Evolutionary conservation across 495 filamentous ascomycete species (phyloP).

Genomic region (Bacidia gigantensis): DNA sequence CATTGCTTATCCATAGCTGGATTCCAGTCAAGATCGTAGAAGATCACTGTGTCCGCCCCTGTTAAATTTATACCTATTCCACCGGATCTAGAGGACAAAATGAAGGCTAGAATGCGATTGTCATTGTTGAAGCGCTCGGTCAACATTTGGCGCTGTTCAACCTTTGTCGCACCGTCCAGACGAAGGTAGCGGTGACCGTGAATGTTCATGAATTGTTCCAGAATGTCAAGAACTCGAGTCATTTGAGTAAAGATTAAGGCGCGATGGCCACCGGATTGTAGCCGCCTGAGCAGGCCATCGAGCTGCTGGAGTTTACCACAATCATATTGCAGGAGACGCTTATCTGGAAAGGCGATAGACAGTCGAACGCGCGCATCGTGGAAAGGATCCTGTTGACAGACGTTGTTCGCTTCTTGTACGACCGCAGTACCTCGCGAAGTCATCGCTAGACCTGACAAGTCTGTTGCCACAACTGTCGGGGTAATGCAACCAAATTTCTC

Average conservation of each 20-base stretch:
- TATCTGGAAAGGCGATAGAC: constrained; percentile 94
- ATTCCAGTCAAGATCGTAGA: constrained; percentile 99
- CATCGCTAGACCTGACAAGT: constrained; percentile 42
- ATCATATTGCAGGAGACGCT: constrained; percentile 88
- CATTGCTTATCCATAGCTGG: constrained; percentile 99
- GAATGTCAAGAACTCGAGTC: constrained; percentile 95
- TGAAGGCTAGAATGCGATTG: constrained; percentile 80
- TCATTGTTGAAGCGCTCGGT: constrained; percentile 97
- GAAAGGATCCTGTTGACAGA: constrained; percentile 63
- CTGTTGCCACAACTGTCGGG: constrained; percentile 68
- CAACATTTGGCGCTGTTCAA: constrained; percentile 88
- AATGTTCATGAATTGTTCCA: constrained; percentile 96
- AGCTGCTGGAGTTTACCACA: constrained; percentile 93
- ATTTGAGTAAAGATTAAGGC: constrained; percentile 98
- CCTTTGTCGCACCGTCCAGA: constrained; percentile 85
- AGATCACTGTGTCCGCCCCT: constrained; percentile 95
- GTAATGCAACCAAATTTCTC: constrained; percentile 85
- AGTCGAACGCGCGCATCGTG: constrained; percentile 87
- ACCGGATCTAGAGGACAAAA: constrained; percentile 86
- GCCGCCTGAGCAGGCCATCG: constrained; percentile 68
- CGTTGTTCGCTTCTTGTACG: constrained; percentile 38
- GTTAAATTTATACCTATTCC: constrained; percentile 94
- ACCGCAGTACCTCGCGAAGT: constrained; percentile 44
- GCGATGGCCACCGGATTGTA: constrained; percentile 82
- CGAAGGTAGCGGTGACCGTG: constrained; percentile 94